Evolutionary conservation across 129 eudicot species (phyloP).

Genomic region (Ambrosia trifida): DNA sequence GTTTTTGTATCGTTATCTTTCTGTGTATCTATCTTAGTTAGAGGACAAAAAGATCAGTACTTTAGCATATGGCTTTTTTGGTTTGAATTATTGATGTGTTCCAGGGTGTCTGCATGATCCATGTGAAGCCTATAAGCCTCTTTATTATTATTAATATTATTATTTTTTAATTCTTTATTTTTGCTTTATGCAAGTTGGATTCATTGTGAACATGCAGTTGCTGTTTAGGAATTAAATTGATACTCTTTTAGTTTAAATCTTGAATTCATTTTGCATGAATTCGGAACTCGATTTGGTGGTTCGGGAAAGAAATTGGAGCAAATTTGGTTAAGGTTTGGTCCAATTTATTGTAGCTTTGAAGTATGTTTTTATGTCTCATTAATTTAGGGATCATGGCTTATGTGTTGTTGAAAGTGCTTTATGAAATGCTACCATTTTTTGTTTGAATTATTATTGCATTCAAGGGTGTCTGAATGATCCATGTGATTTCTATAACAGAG

Average conservation of each 20-base stretch:
- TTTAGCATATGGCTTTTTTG: background rate
- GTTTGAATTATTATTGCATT: background rate
- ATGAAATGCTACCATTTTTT: conserved; percentile 2
- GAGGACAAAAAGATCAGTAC: conserved; percentile 7
- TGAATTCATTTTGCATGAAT: background rate
- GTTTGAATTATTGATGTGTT: background rate
- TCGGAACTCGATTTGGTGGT: conserved; percentile 12
- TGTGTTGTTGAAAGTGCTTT: conserved; percentile 1
- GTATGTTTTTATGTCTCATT: background rate
- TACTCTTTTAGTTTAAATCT: background rate
- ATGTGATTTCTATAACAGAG: background rate
- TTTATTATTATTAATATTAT: too few species aligned
- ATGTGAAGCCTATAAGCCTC: background rate
- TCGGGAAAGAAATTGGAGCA: conserved; percentile 5
- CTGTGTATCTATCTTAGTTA: background rate
- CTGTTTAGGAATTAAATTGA: background rate
- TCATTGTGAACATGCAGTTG: conserved; percentile 18
- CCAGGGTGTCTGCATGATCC: conserved; percentile 18
- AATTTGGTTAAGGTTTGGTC: background rate
- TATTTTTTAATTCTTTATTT: background rate
- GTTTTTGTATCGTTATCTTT: background rate
- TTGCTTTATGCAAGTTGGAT: conserved; percentile 10
- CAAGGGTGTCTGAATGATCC: conserved; percentile 17
- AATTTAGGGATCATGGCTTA: background rate
- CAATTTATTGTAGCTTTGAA: background rate